Conservation (phyloP, 768 basidiomycete species). For the Exsudoporus frostii region DNA sequence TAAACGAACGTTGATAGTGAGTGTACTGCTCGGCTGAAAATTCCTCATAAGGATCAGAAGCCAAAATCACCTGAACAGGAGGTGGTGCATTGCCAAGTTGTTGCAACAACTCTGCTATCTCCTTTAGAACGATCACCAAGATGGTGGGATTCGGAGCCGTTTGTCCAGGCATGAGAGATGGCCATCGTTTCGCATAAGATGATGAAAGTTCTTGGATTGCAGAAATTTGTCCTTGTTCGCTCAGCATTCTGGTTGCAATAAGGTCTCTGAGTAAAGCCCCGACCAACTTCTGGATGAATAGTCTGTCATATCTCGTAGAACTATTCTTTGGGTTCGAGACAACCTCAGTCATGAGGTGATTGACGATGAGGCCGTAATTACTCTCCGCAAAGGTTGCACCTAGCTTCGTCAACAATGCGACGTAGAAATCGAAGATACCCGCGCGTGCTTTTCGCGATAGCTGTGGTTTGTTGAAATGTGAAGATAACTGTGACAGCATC, state of each 20-base stretch:
- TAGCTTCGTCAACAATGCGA: conserved; percentile 69
- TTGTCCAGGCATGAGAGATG: conserved; percentile 87
- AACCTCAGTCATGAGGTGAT: conserved; percentile 77
- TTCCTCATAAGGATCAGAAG: neutral
- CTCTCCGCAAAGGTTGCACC: conserved; percentile 76
- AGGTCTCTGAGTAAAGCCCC: conserved; percentile 80
- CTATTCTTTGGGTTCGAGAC: conserved; percentile 56
- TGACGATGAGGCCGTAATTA: conserved; percentile 76
- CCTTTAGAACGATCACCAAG: conserved; percentile 71
- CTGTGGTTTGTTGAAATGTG: conserved; percentile 74
- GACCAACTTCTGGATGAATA: conserved; percentile 70
- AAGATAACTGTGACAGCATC: conserved; percentile 80
- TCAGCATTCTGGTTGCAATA: conserved; percentile 83
- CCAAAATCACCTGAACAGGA: conserved; percentile 65
- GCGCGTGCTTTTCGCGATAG: conserved; percentile 69
- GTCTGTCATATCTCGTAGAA: conserved; percentile 65
- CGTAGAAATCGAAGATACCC: conserved; percentile 88
- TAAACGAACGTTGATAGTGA: conserved; percentile 26
- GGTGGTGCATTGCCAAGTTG: conserved; percentile 91
- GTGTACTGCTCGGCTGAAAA: neutral
- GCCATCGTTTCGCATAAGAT: conserved; percentile 86
- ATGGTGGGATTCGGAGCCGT: conserved; percentile 62
- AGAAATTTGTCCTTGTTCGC: conserved; percentile 89
- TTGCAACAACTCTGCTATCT: conserved; percentile 81
- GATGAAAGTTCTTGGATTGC: conserved; percentile 86